Conservation (phyloP, 371 early-diverging fungal species). For the Mortierella sp. region DNA sequence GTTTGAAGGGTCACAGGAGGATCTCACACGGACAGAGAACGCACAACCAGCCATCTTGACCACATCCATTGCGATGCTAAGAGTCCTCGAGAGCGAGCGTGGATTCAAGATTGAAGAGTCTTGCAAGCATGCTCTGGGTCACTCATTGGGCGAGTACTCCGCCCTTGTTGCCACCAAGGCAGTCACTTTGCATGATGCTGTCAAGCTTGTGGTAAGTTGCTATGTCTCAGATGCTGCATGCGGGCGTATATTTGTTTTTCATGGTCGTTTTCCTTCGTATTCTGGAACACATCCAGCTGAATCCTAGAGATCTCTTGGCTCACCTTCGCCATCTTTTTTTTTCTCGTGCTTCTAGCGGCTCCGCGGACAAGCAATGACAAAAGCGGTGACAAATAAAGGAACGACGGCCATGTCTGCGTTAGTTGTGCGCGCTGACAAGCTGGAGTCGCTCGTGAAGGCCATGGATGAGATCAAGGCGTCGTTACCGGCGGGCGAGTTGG, state of each 20-base stretch:
- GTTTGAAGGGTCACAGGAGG: conserved; percentile 84
- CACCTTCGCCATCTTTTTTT: background rate
- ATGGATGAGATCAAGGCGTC: conserved; percentile 72
- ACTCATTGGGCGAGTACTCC: conserved; percentile 96
- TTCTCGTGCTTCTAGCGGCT: conserved; percentile 62
- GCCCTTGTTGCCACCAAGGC: conserved; percentile 88
- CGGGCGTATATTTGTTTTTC: background rate
- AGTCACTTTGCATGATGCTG: conserved; percentile 83
- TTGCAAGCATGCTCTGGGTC: conserved; percentile 88
- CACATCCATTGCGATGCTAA: conserved; percentile 90
- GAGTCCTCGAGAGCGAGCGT: conserved; percentile 86
- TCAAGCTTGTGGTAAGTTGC: conserved; percentile 80
- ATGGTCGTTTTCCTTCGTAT: background rate
- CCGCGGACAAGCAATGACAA: conserved; percentile 91
- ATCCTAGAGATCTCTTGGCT: background rate
- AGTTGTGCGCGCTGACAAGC: conserved; percentile 79
- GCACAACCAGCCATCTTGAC: conserved; percentile 97
- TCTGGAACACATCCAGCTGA: background rate
- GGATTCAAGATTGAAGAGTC: conserved; percentile 82
- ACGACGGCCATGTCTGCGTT: conserved; percentile 92
- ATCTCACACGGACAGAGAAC: conserved; percentile 87
- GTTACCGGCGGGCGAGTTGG: conserved; percentile 78
- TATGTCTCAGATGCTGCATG: conserved; percentile 6
- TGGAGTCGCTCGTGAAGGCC: conserved; percentile 79
- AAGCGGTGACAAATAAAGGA: conserved; percentile 75